phyloP scores from a whole-genome alignment of 495 filamentous ascomycete genomes.

The Aspergillus biplanus region DNA sequence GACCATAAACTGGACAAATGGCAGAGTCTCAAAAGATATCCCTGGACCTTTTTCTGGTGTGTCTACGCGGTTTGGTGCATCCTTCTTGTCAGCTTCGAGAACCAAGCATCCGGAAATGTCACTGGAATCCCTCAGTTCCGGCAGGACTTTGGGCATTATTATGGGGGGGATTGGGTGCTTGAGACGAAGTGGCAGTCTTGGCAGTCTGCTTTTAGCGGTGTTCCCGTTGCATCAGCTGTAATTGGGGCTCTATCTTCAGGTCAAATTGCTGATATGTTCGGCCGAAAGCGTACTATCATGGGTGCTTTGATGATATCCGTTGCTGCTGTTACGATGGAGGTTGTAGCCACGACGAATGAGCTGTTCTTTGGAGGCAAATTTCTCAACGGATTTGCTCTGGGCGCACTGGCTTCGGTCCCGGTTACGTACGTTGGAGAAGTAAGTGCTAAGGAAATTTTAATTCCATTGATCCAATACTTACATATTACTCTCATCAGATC shows the following conservation, averaged over 20 bases:
- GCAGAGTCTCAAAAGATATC: conserved; percentile 14
- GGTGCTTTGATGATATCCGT: conserved; percentile 6
- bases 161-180: conserved; percentile 11
- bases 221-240: conserved; percentile 12
- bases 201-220: conserved; percentile 18
- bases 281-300: conserved; percentile 5
- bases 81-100: conserved; percentile 16
- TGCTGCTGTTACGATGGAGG: conserved; percentile 9
- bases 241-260: conserved; percentile 9
- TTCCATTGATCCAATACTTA: neutral
- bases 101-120: conserved; percentile 10
- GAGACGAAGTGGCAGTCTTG: conserved; percentile 16
- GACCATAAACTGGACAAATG: conserved; percentile 9
- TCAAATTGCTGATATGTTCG: conserved; percentile 15
- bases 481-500: neutral
- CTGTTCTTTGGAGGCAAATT: conserved; percentile 20
- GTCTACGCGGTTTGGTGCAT: conserved; percentile 17
- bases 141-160: conserved; percentile 13
- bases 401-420: conserved; percentile 7
- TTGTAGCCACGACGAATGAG: conserved; percentile 8
- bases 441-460: neutral
- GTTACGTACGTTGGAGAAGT: conserved; percentile 18
- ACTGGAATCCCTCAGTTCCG: conserved; percentile 16
- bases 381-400: conserved; percentile 15
- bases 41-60: conserved; percentile 13